These are phyloP conservation scores for Cladophialophora bantiana DNA, from an alignment of 2,329 filamentous ascomycete species.

Conservation along the genomic window DNA sequence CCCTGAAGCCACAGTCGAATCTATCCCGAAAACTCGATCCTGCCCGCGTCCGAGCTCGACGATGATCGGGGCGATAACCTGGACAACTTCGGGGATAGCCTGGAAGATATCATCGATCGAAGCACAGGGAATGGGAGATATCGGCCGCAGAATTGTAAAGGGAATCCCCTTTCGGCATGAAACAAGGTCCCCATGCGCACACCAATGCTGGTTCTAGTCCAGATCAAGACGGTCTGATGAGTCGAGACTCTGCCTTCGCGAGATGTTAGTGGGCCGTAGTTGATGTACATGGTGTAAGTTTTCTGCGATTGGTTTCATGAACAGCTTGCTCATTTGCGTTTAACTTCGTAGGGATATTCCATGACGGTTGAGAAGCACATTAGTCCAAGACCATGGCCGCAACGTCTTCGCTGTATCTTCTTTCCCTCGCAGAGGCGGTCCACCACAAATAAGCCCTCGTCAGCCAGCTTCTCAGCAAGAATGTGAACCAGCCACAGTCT, in stretches of 20 bases:
- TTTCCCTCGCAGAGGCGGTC: conserved; percentile 26
- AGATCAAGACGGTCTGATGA: too few relatives aligned
- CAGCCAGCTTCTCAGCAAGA: conserved; percentile 28
- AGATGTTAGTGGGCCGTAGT: too few relatives aligned
- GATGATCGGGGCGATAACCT: conserved; percentile 1
- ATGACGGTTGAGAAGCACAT: not conserved
- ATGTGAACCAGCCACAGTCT: conserved; percentile 31
- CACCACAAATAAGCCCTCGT: conserved; percentile 30
- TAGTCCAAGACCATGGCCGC: conserved; percentile 23
- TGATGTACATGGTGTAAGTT: not conserved
- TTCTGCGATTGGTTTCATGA: conserved; percentile 3
- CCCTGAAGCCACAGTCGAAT: not conserved
- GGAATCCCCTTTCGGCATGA: too few relatives aligned
- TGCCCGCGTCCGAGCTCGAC: not conserved
- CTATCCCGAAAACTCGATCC: conserved; percentile 3
- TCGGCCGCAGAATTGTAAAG: too few relatives aligned
- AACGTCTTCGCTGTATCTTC: conserved; percentile 31
- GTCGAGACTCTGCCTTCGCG: too few relatives aligned
- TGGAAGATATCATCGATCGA: not conserved
- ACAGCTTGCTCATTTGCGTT: not conserved
- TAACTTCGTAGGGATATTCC: not conserved
- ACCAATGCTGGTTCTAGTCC: too few relatives aligned
- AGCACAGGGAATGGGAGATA: too few relatives aligned
- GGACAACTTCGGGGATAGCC: not conserved
- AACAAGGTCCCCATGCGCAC: too few relatives aligned